Percentiles rank a stretch among this genome's conserved stretches.
phyloP scores from a whole-genome alignment of 192 early-diverging fungal genomes.

The Kappamyces sp. region DNA sequence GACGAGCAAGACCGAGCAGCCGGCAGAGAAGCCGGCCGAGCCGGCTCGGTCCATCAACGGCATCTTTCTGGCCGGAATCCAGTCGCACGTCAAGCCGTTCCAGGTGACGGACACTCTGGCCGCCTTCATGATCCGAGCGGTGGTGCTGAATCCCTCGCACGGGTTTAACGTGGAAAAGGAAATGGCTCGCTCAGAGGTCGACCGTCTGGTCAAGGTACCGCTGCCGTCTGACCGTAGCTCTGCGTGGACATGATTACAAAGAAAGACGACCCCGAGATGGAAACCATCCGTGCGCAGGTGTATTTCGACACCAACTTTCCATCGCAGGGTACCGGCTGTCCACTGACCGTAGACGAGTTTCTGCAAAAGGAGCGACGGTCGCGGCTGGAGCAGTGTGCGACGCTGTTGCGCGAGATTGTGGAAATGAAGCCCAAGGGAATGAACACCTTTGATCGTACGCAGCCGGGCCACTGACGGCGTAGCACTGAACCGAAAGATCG shows the following conservation, averaged over 20 bases:
- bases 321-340: slow-evolving; percentile 40
- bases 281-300: slow-evolving; percentile 56
- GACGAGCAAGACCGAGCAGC: slow-evolving; percentile 1
- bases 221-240: slow-evolving; percentile 19
- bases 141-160: slow-evolving; percentile 50
- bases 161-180: slow-evolving; percentile 48
- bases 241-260: slow-evolving; percentile 42
- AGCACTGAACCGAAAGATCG: slow-evolving; percentile 52
- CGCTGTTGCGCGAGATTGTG: slow-evolving; percentile 41
- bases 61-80: slow-evolving; percentile 27
- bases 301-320: slow-evolving; percentile 62
- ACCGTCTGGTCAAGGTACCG: slow-evolving; percentile 44
- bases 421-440: slow-evolving; percentile 43
- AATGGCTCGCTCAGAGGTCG: slow-evolving; percentile 47
- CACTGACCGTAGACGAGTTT: slow-evolving; percentile 39
- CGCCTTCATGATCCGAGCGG: slow-evolving; percentile 53
- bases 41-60: slow-evolving; percentile 16
- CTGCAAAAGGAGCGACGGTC: slow-evolving; percentile 48
- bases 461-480: slow-evolving; percentile 30
- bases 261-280: slow-evolving; percentile 31
- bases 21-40: neutral
- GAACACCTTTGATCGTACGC: too few species aligned
- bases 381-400: slow-evolving; percentile 33
- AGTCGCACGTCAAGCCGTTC: slow-evolving; percentile 22
- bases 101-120: slow-evolving; percentile 53